Base-by-base conservation (phyloP, 2,329 filamentous ascomycete genomes). In the Raffaelea arxii region DNA sequence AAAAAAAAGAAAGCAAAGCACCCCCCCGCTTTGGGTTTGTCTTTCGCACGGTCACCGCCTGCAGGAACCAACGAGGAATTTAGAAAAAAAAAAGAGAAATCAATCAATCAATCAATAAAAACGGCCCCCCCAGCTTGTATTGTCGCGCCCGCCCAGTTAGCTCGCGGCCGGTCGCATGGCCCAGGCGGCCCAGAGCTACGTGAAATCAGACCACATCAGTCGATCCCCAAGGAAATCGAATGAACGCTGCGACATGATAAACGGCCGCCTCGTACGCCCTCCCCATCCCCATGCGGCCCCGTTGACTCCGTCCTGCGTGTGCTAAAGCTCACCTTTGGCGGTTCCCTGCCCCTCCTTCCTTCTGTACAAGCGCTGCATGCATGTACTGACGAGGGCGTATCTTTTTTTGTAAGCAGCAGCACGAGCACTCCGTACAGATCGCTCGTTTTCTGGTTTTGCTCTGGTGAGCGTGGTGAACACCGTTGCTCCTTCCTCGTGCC, bases 121-220 rank as follows among this genome's bases (percentile, higher is more conserved):
- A n/a, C n/a, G n/a, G n/a, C n/a, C n/a, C n/a, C n/a, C n/a, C n/a
- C n/a, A n/a, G n/a, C n/a, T n/a, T n/a, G n/a, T n/a, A n/a, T 38
- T 6, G 10, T 23, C 30, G 16, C 27, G 6, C 7, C 4, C 24
- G 18, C 36, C 46, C 46, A 48, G 44, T 48, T n/a, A 48, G 41
- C 39, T n/a, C 12, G 22, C 35, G 23, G 27, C 25, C n/a, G 36
- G 36, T 22, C 36, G 23, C 41, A 48, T 42, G 49, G 41, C 43
- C 39, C 50, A 50, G 45, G 46, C 49, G 48, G 45, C 43, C 53
- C 47, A 53, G 49, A 52, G 48, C 48, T 41, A n/a, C 14, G 24
- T n/a, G 44, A 47, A 53, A 55, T 55, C 53, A 54, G 52, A 54
- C 53, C 52, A 55, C 50, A 53, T 55, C 52, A 55, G 53, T 49